phyloP scores from a whole-genome alignment of 2,329 filamentous ascomycete genomes.

The Botrytis byssoidea region DNA sequence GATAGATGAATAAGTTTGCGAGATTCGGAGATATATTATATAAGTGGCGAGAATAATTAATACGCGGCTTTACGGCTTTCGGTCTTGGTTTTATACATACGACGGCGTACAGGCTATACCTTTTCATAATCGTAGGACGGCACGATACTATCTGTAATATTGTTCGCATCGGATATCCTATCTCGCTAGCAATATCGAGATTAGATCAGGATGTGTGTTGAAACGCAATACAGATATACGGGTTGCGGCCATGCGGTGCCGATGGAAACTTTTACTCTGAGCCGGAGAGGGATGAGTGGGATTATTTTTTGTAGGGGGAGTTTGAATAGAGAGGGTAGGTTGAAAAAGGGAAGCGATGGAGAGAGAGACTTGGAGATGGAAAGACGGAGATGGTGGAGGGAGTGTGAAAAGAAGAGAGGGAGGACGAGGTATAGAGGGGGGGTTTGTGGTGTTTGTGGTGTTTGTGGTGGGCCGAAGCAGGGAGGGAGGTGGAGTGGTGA shows the following conservation, averaged over 20 bases:
- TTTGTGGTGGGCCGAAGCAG: accelerated
- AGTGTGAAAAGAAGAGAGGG: background rate
- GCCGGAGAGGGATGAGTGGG: background rate
- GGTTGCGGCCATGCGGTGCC: background rate
- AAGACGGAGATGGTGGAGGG: background rate
- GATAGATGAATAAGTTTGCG: too few species aligned
- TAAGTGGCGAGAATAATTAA: background rate
- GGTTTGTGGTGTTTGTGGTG: background rate
- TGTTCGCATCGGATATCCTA: too few species aligned
- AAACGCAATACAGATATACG: background rate
- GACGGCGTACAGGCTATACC: background rate
- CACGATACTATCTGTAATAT: background rate
- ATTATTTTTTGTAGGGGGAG: background rate
- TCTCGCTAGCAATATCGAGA: background rate
- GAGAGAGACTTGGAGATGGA: background rate
- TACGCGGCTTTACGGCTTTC: background rate
- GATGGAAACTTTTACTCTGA: background rate
- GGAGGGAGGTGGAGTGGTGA: background rate
- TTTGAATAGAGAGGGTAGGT: background rate
- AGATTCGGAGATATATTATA: background rate
- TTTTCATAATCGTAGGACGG: background rate
- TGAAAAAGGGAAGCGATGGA: background rate
- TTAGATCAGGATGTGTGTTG: background rate
- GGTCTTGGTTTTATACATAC: background rate
- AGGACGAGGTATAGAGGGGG: background rate